Conservation (phyloP, 2,329 filamentous ascomycete genomes). For the Ophiosphaerella korrae region DNA sequence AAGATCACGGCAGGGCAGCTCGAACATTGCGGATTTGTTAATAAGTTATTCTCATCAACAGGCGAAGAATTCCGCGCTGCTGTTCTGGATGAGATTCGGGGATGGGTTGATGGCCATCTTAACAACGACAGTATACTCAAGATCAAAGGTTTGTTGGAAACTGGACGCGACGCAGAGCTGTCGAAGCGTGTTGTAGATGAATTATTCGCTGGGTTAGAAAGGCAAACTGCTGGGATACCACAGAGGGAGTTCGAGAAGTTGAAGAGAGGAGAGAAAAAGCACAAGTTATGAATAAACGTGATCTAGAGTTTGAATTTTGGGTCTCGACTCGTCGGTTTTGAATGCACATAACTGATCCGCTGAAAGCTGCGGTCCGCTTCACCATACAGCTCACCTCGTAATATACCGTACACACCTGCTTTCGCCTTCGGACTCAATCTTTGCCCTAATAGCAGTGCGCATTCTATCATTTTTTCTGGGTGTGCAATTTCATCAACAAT, state of each 20-base stretch:
- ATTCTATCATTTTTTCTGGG: background rate
- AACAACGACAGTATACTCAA: constrained; percentile 66
- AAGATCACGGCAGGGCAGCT: constrained; percentile 73
- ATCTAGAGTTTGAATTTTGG: no score
- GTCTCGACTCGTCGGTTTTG: background rate
- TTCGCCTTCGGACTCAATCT: background rate
- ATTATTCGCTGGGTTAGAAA: constrained; percentile 79
- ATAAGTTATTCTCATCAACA: constrained; percentile 66
- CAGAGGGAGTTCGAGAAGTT: constrained; percentile 84
- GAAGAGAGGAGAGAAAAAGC: constrained; percentile 82
- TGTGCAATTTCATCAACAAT: background rate
- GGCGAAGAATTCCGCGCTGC: constrained; percentile 70
- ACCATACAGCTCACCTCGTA: background rate
- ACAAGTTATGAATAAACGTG: constrained; percentile 68
- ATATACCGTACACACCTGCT: background rate
- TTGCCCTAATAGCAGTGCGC: background rate
- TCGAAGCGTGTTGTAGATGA: constrained; percentile 71
- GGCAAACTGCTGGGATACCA: constrained; percentile 76
- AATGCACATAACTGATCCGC: background rate
- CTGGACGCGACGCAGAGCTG: constrained; percentile 72
- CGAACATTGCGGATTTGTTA: constrained; percentile 75
- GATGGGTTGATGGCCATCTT: constrained; percentile 77
- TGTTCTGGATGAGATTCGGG: constrained; percentile 77
- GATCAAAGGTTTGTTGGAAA: constrained; percentile 79
- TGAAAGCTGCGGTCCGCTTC: background rate